A percentile compares a stretch with the other conserved stretches of the same genome.
Conservation (phyloP, 306 rosid species). For the Benincasa hispida region DNA sequence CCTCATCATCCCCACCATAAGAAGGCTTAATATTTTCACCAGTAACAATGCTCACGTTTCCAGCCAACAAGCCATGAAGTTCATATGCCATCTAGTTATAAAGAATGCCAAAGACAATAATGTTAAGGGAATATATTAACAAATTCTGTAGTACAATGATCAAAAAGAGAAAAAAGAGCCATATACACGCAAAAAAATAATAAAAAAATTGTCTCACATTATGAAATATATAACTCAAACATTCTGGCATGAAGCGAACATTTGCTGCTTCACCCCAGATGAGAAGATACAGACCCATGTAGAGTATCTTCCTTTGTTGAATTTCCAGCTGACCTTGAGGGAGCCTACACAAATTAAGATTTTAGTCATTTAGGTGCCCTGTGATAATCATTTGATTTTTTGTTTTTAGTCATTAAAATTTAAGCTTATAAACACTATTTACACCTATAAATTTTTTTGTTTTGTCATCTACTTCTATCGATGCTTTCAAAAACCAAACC, state of each 20-base stretch:
- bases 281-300: constrained; percentile 92
- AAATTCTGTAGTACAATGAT: not conserved
- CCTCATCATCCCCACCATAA: constrained; percentile 97
- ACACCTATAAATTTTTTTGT: no score
- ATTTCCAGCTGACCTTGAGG: constrained; percentile 81
- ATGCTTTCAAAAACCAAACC: no score
- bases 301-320: constrained; percentile 83
- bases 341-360: constrained; percentile 34
- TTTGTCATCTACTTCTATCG: no score
- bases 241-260: constrained; percentile 91
- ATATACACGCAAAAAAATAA: not conserved
- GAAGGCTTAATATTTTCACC: constrained; percentile 99
- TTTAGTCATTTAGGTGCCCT: constrained; percentile 2
- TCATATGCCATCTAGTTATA: constrained; percentile 84
- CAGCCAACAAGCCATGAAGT: constrained; percentile 93
- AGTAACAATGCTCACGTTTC: constrained; percentile 95
- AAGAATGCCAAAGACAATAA: constrained; percentile 17
- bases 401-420: no score
- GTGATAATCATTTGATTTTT: no score
- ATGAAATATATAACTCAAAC: constrained; percentile 88
- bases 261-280: constrained; percentile 96
- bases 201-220: constrained; percentile 40
- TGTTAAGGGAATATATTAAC: not conserved
- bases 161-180: constrained; percentile 6
- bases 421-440: no score